Evolutionary conservation across 176 grass and related monocot genomes (phyloP).

Genomic region (Poa annua): DNA sequence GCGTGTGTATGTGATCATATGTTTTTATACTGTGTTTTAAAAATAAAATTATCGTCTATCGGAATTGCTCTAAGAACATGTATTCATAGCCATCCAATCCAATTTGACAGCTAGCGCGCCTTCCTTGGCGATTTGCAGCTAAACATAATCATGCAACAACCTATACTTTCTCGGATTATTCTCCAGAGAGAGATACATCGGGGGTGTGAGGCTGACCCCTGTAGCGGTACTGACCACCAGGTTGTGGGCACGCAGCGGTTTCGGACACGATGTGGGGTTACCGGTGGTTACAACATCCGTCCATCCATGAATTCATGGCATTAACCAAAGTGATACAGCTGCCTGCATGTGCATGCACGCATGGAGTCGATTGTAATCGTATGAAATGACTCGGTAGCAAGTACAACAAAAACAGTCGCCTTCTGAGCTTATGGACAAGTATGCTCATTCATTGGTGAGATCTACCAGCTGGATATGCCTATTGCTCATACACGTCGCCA

Average conservation of each 20-base stretch:
- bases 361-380: too few species aligned
- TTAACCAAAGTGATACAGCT: neutral
- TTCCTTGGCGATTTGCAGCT: neutral
- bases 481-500: too few species aligned
- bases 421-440: too few species aligned
- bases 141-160: neutral
- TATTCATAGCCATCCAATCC: too few species aligned
- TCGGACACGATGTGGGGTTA: too few species aligned
- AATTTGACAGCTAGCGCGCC: neutral
- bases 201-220: neutral
- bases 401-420: neutral
- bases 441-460: too few species aligned
- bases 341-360: neutral
- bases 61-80: too few species aligned
- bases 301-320: neutral
- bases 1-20: too few species aligned
- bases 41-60: too few species aligned
- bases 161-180: neutral
- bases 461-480: too few species aligned
- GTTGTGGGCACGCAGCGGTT: neutral
- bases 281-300: neutral
- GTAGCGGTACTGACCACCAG: neutral
- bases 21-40: too few species aligned
- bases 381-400: neutral
- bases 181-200: neutral